Evolutionary conservation across 805 yeast species (phyloP).

Genomic region (Cyberlindnera subsufficiens): DNA sequence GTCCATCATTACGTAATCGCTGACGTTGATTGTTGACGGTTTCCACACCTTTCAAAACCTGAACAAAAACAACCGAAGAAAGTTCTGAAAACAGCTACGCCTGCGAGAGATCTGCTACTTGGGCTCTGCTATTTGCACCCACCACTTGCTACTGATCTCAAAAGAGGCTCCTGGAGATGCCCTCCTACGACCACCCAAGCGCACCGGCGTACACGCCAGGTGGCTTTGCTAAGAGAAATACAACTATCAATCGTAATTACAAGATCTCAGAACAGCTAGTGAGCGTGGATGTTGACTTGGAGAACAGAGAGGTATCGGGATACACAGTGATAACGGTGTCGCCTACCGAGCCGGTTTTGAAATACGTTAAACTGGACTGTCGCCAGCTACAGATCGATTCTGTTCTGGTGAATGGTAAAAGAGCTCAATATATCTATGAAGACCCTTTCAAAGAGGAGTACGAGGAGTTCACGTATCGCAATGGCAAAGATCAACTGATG

Average conservation of each 20-base stretch:
- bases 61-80: too few species aligned
- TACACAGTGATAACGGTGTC: conserved; percentile 77
- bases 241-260: conserved; percentile 29
- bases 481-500: conserved; percentile 4
- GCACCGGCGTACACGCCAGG: conserved; percentile 16
- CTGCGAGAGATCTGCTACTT: too few species aligned
- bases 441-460: conserved; percentile 42
- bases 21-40: too few species aligned
- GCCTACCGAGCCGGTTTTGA: conserved; percentile 58
- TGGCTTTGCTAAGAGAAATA: conserved; percentile 4
- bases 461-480: conserved; percentile 27
- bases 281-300: conserved; percentile 70
- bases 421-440: conserved; percentile 46
- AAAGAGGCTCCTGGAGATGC: conserved; percentile 6
- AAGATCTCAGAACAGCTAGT: conserved; percentile 83
- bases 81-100: too few species aligned
- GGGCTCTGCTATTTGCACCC: too few species aligned
- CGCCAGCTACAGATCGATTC: conserved; percentile 63
- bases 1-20: too few species aligned
- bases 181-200: conserved; percentile 17
- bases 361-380: conserved; percentile 67
- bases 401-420: conserved; percentile 59
- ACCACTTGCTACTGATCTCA: too few species aligned
- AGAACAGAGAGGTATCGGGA: conserved; percentile 55
- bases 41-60: too few species aligned